Percentiles rank a stretch among this genome's conserved stretches.
phyloP scores from a whole-genome alignment of 2,329 filamentous ascomycete genomes.

The Dothiorella sarmentorum region DNA sequence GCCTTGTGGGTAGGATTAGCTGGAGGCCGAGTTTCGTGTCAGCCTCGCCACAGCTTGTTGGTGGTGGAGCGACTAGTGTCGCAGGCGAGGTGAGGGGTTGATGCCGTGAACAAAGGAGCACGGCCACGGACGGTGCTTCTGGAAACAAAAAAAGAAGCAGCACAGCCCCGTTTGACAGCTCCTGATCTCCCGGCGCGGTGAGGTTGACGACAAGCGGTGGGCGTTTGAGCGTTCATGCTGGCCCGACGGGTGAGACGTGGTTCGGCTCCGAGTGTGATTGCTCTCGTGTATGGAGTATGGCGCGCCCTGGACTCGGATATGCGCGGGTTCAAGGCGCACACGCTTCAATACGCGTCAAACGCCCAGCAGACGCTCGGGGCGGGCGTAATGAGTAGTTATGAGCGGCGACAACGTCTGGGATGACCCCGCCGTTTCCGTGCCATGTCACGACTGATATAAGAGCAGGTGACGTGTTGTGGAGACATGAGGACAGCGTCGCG shows the following conservation, averaged over 20 bases:
- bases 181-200: constrained; percentile 14
- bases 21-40: neutral
- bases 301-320: neutral
- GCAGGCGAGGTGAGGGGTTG: constrained; percentile 3
- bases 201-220: constrained; percentile 7
- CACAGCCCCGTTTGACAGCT: neutral
- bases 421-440: neutral
- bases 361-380: neutral
- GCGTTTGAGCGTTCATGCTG: neutral
- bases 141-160: constrained; percentile 2
- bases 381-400: neutral
- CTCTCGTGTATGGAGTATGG: constrained; percentile 2
- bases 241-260: neutral
- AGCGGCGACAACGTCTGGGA: neutral
- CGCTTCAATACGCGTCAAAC: constrained; percentile 2
- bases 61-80: constrained; percentile 10
- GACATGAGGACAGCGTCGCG: neutral
- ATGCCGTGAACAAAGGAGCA: neutral
- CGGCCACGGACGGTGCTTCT: neutral
- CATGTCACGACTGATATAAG: neutral
- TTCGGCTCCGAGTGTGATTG: neutral
- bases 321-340: constrained; percentile 1
- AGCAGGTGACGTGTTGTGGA: constrained; percentile 11
- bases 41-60: neutral
- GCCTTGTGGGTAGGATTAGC: neutral